Percentiles rank a stretch among this genome's conserved stretches.
Conservation (phyloP, 305 asterid species). For the Rubia tinctorum region DNA sequence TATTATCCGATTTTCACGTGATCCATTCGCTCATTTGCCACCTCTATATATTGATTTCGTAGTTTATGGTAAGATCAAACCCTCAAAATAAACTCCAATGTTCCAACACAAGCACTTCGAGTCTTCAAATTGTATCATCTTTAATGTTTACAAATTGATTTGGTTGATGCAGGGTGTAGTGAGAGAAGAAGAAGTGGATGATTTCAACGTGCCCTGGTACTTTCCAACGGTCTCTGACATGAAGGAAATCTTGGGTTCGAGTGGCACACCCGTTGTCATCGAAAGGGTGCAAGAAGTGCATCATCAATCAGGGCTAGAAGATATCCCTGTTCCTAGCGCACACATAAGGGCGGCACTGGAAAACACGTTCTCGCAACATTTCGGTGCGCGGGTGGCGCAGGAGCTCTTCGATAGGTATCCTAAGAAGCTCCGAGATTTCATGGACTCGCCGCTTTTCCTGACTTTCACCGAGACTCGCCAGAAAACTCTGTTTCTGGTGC, state of each 20-base stretch:
- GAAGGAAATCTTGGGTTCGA: background rate
- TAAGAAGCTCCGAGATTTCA: background rate
- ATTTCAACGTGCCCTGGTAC: conserved; percentile 11
- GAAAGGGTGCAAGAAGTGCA: background rate
- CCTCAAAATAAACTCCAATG: no score
- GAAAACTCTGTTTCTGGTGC: background rate
- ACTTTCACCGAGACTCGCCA: background rate
- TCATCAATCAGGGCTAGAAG: background rate
- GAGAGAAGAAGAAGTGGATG: conserved; percentile 6
- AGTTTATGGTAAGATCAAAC: no score
- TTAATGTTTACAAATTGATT: background rate
- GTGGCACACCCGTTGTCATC: background rate
- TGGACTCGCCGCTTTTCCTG: background rate
- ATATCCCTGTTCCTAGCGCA: background rate
- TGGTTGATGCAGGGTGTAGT: conserved; percentile 3
- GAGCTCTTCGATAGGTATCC: background rate
- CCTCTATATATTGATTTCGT: no score
- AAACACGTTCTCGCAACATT: background rate
- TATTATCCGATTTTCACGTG: no score
- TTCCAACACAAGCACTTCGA: no score
- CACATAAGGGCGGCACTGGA: conserved; percentile 6
- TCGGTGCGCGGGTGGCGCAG: background rate
- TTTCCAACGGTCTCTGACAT: conserved; percentile 4
- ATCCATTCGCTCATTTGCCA: no score
- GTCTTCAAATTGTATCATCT: no score